A percentile compares a stretch with the other conserved stretches of the same genome.
Conservation (phyloP, 108 stramenopile species). For the Skeletonema tropicum region DNA sequence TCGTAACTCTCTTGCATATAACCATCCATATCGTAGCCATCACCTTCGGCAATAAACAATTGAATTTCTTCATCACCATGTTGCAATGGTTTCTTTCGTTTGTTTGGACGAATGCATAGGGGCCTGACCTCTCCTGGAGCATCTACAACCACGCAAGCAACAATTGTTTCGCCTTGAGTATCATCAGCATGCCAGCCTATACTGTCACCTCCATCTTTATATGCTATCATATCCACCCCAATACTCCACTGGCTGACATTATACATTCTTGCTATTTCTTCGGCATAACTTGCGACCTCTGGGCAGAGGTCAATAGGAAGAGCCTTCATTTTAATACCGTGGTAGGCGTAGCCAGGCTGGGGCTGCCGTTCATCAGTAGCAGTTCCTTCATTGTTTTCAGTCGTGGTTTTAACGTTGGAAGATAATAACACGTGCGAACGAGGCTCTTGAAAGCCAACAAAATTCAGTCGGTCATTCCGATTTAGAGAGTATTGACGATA, state of each 20-base stretch:
- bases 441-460: conserved; percentile 28
- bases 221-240: conserved; percentile 57
- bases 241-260: conserved; percentile 41
- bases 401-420: conserved; percentile 10
- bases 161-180: conserved; percentile 53
- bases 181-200: conserved; percentile 73
- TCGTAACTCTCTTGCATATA: conserved; percentile 53
- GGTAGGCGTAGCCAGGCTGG: conserved; percentile 24
- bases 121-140: conserved; percentile 33
- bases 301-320: conserved; percentile 21
- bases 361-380: not conserved
- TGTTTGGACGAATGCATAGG: conserved; percentile 36
- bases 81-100: conserved; percentile 4
- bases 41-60: conserved; percentile 48
- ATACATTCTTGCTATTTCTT: conserved; percentile 16
- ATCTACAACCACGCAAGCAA: conserved; percentile 51
- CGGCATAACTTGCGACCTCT: conserved; percentile 19
- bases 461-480: not conserved
- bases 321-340: conserved; percentile 40
- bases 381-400: not conserved
- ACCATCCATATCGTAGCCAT: conserved; percentile 67
- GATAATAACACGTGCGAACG: conserved; percentile 45
- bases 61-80: conserved; percentile 49
- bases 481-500: conserved; percentile 34
- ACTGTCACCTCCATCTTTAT: conserved; percentile 54